phyloP scores from a whole-genome alignment of 139 green algal genomes.

The Eudorina sp. region DNA sequence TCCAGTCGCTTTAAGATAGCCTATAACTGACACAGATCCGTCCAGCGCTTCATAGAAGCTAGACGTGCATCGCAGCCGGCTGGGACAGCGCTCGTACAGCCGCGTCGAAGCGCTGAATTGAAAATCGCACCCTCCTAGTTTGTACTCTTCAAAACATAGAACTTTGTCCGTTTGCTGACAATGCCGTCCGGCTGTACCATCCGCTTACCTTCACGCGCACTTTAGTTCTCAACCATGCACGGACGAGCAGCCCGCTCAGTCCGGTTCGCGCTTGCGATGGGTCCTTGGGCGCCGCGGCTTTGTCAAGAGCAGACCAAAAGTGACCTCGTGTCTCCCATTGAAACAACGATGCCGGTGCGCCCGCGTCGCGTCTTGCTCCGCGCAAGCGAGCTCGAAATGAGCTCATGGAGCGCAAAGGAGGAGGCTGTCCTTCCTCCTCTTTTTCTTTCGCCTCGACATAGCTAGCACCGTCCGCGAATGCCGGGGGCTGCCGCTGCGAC shows the following conservation, averaged over 20 bases:
- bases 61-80: too few species aligned
- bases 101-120: too few species aligned
- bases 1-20: too few species aligned
- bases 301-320: conserved; percentile 31
- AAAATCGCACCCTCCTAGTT: too few species aligned
- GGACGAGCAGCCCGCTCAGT: not conserved
- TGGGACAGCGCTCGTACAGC: too few species aligned
- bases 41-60: too few species aligned
- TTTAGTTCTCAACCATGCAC: not conserved
- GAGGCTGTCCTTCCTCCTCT: not conserved
- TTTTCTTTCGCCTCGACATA: not conserved
- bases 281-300: not conserved
- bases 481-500: not conserved
- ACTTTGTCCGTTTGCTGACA: too few species aligned
- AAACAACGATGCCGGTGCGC: not conserved
- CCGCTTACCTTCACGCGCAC: not conserved
- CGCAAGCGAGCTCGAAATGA: conserved; percentile 5
- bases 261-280: not conserved
- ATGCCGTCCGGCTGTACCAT: not conserved
- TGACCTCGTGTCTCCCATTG: conserved; percentile 29
- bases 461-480: not conserved
- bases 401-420: not conserved
- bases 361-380: not conserved
- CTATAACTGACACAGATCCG: too few species aligned
- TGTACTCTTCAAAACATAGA: too few species aligned